Conservation (phyloP, 345 rosid species). For the Pseudoturritis turrita region DNA sequence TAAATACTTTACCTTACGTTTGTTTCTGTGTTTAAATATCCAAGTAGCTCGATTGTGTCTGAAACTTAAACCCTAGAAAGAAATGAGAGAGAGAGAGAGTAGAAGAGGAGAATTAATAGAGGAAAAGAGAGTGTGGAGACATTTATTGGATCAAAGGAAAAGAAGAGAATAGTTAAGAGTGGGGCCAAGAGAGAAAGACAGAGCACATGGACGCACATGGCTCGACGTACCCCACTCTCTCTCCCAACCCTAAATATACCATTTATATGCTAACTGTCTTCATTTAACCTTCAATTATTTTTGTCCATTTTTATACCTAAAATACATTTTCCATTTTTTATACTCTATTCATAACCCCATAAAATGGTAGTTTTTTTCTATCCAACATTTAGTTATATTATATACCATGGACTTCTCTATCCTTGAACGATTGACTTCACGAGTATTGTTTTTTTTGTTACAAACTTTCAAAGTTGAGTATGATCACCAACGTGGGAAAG, state of each 20-base stretch:
- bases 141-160: constrained; percentile 54
- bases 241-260: constrained; percentile 28
- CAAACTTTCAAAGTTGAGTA: background rate
- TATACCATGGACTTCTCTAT: background rate
- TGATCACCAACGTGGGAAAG: background rate
- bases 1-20: constrained; percentile 8
- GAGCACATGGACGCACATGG: constrained; percentile 99
- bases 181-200: constrained; percentile 79
- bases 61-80: constrained; percentile 23
- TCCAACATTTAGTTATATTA: background rate
- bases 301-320: constrained; percentile 4
- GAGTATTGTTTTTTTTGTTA: no score
- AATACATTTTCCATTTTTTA: background rate
- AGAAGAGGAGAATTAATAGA: constrained; percentile 24
- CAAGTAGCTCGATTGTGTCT: constrained; percentile 7
- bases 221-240: constrained; percentile 23
- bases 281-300: constrained; percentile 28
- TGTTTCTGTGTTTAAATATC: background rate
- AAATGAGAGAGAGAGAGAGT: constrained; percentile 9
- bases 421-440: no score
- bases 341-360: constrained; percentile 3
- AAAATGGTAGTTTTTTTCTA: background rate
- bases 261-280: constrained; percentile 10
- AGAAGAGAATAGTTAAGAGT: constrained; percentile 32
- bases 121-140: constrained; percentile 39